Evolutionary conservation across 2,329 filamentous ascomycete species (phyloP).

Genomic region (Periconia macrospinosa): DNA sequence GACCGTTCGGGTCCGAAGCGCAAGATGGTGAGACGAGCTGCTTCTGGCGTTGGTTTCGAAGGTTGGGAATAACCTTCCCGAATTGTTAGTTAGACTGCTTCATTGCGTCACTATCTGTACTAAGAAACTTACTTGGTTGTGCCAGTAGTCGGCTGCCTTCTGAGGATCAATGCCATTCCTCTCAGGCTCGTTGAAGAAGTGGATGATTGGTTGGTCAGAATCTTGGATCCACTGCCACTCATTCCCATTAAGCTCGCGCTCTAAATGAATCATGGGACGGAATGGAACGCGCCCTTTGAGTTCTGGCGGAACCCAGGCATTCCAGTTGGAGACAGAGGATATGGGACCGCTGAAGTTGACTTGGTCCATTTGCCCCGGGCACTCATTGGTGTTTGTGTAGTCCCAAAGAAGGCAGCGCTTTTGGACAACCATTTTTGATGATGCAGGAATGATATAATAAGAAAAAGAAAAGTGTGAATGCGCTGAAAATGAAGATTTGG

Average conservation of each 20-base stretch:
- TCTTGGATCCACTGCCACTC: conserved; percentile 42
- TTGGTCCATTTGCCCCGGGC: conserved; percentile 27
- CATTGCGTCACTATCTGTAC: background rate
- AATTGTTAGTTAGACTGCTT: background rate
- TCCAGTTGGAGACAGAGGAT: conserved; percentile 46
- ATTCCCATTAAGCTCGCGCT: conserved; percentile 39
- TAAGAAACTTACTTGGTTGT: conserved; percentile 29
- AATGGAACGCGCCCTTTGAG: conserved; percentile 42
- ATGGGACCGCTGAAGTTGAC: conserved; percentile 36
- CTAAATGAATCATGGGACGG: conserved; percentile 48
- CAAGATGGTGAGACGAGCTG: conserved; percentile 46
- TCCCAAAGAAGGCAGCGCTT: conserved; percentile 14
- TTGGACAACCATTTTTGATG: conserved; percentile 7
- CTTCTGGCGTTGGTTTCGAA: conserved; percentile 28
- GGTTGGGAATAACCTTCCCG: conserved; percentile 31
- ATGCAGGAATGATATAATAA: background rate
- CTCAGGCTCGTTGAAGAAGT: conserved; percentile 54
- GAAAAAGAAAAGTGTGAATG: background rate
- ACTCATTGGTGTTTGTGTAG: conserved; percentile 11
- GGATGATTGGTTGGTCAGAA: conserved; percentile 40
- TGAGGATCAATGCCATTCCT: conserved; percentile 37
- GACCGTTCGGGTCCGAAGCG: conserved; percentile 43
- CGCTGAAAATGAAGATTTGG: no score
- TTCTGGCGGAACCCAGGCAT: conserved; percentile 46
- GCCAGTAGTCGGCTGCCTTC: conserved; percentile 46